phyloP scores from a whole-genome alignment of 2,329 filamentous ascomycete genomes.

The Purpureocillium lavendulum region DNA sequence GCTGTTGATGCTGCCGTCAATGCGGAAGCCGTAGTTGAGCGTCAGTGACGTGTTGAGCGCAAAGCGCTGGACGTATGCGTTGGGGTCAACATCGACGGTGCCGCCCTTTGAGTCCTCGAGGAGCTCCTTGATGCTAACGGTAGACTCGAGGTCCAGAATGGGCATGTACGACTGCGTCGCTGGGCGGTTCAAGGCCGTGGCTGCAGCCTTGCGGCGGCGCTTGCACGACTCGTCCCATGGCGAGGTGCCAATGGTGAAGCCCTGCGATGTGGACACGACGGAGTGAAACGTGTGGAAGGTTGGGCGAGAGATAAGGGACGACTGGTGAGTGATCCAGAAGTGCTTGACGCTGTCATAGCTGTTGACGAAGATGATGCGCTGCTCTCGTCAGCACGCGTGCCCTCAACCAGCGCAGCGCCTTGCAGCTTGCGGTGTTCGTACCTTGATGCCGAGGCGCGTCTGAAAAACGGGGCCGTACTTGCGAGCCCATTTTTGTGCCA shows the following conservation, averaged over 20 bases:
- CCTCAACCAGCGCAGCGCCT: no score
- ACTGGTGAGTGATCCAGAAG: conserved; percentile 73
- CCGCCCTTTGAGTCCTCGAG: conserved; percentile 56
- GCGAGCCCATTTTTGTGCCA: conserved; percentile 47
- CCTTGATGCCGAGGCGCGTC: conserved; percentile 59
- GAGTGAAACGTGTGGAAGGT: conserved; percentile 76
- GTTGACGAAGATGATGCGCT: conserved; percentile 69
- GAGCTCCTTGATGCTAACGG: conserved; percentile 63
- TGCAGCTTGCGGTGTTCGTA: no score
- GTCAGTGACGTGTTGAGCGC: conserved; percentile 71
- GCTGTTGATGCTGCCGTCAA: conserved; percentile 61
- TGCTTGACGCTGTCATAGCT: conserved; percentile 65
- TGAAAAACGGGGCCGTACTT: conserved; percentile 59
- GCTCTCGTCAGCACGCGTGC: conserved; percentile 7
- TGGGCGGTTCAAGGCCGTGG: conserved; percentile 68
- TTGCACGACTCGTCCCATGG: conserved; percentile 82
- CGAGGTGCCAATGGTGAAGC: conserved; percentile 75
- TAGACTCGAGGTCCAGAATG: conserved; percentile 70
- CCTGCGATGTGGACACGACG: conserved; percentile 67
- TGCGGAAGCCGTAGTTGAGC: conserved; percentile 71
- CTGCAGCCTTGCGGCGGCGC: conserved; percentile 65
- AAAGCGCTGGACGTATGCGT: conserved; percentile 65
- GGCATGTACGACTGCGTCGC: conserved; percentile 74
- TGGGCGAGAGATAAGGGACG: conserved; percentile 67
- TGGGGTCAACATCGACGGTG: conserved; percentile 57